Percentiles rank a stretch among this genome's conserved stretches.
These are phyloP conservation scores for Yarrowia bubula DNA, from an alignment of 805 yeast species.

Conservation along the genomic window DNA sequence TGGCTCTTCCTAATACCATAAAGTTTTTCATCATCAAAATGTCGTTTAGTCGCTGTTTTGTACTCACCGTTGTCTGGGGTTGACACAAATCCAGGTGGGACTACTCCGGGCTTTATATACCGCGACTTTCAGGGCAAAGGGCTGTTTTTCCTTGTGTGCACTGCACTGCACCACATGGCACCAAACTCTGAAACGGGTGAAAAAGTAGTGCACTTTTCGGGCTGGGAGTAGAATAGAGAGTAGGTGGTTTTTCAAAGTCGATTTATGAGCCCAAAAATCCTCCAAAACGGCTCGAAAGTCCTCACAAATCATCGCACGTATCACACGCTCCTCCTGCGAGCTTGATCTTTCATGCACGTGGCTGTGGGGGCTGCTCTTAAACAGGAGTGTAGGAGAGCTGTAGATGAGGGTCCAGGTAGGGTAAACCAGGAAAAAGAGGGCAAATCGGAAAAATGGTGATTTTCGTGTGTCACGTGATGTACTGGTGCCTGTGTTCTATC, in stretches of 20 bases:
- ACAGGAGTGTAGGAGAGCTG: too few relatives aligned
- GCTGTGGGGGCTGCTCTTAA: too few relatives aligned
- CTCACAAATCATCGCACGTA: too few relatives aligned
- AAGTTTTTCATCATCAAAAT: constrained; percentile 23
- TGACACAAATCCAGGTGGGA: not conserved
- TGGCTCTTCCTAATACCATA: constrained; percentile 26
- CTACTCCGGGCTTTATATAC: not conserved
- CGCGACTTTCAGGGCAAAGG: constrained; percentile 11
- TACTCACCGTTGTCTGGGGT: constrained; percentile 2
- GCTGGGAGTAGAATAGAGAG: not conserved
- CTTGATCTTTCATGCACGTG: too few relatives aligned
- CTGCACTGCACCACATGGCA: constrained; percentile 23
- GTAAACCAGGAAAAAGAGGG: too few relatives aligned
- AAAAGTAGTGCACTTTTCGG: not conserved
- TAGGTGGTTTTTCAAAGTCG: not conserved
- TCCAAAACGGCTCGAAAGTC: too few relatives aligned
- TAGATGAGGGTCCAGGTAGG: too few relatives aligned
- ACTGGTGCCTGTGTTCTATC: too few relatives aligned
- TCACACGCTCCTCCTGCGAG: too few relatives aligned
- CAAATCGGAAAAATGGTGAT: too few relatives aligned
- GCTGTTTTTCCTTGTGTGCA: not conserved
- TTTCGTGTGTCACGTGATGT: too few relatives aligned
- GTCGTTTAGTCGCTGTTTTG: not conserved
- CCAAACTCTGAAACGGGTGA: not conserved
- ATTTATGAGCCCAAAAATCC: too few relatives aligned